These are phyloP conservation scores for Skeletonema marinoi DNA, from an alignment of 108 stramenopile species.

Conservation along the genomic window DNA sequence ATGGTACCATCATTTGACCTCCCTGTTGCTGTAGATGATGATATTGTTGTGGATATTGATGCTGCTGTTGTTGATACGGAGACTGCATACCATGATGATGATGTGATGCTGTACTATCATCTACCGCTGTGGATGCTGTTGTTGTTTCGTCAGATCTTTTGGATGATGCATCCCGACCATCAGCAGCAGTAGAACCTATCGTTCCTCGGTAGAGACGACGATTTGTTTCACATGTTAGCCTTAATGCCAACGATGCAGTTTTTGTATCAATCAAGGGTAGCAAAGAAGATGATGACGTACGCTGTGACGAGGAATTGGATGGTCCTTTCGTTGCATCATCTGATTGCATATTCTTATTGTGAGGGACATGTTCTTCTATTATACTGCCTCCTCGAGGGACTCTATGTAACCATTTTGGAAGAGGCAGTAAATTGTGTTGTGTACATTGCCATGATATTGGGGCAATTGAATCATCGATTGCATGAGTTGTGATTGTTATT, in stretches of 20 bases:
- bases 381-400: neutral
- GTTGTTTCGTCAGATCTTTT: neutral
- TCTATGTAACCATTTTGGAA: neutral
- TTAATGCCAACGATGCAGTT: slow-evolving; percentile 38
- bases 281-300: neutral
- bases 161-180: neutral
- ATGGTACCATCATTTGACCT: slow-evolving; percentile 2
- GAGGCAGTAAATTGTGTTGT: neutral
- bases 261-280: slow-evolving; percentile 34
- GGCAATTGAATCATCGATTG: neutral
- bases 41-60: neutral
- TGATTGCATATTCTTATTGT: neutral
- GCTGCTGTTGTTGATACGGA: neutral
- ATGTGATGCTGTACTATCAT: slow-evolving; percentile 2
- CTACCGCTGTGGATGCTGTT: neutral
- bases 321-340: neutral
- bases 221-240: slow-evolving; percentile 47
- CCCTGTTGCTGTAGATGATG: neutral
- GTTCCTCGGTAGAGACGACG: slow-evolving; percentile 29
- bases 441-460: neutral
- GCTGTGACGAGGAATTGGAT: neutral
- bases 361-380: neutral
- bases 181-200: neutral
- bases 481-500: neutral
- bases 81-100: neutral